phyloP scores from a whole-genome alignment of 148 eudicot genomes.

The Cornus florida region DNA sequence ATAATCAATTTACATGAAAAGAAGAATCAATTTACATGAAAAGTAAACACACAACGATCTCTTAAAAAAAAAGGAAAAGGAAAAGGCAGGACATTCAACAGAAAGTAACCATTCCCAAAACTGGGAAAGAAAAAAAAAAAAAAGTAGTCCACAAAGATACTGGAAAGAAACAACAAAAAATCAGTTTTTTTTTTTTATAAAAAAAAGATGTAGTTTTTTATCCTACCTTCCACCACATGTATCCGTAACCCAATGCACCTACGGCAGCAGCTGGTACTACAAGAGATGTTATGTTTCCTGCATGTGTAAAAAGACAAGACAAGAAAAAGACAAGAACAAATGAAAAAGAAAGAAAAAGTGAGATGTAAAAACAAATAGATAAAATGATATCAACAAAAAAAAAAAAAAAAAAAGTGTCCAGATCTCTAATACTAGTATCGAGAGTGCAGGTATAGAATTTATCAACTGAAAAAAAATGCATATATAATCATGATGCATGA shows the following conservation, averaged over 20 bases:
- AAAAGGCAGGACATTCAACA: no score
- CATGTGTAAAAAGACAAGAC: background rate
- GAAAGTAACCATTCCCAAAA: background rate
- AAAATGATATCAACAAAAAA: background rate
- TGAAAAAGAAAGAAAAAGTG: background rate
- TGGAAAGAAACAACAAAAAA: background rate
- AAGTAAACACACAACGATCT: background rate
- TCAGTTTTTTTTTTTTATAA: background rate
- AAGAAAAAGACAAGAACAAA: background rate
- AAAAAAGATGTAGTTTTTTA: background rate
- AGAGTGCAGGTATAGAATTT: background rate
- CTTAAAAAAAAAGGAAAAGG: no score
- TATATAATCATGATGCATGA: background rate
- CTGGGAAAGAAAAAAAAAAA: background rate
- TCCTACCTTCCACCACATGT: slow-evolving; percentile 99
- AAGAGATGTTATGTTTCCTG: slow-evolving; percentile 53
- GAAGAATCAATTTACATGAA: background rate
- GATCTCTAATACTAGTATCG: background rate
- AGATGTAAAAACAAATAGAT: background rate
- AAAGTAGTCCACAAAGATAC: background rate
- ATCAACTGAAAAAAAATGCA: background rate
- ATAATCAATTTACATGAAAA: background rate
- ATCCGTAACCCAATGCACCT: slow-evolving; percentile 89
- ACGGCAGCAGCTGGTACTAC: slow-evolving; percentile 76
- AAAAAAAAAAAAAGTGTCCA: background rate